Evolutionary conservation across 352 stramenopile species (phyloP).

Genomic region (Globisporangium emineosum): DNA sequence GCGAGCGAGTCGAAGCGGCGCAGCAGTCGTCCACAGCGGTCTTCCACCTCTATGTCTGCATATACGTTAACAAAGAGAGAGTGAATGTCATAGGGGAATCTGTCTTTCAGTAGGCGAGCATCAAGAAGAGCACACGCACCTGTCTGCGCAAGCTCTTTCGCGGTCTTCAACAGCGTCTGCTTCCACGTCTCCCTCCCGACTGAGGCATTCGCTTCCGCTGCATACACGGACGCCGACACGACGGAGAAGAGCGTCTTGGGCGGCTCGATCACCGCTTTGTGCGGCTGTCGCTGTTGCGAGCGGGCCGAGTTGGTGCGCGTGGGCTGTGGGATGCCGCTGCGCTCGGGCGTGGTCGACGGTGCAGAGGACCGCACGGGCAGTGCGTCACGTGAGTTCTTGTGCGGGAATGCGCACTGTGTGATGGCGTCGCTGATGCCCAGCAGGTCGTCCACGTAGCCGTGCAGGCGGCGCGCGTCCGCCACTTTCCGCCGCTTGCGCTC

Average conservation of each 20-base stretch:
- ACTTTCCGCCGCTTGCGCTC: slow-evolving; percentile 27
- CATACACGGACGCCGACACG: slow-evolving; percentile 27
- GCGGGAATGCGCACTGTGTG: slow-evolving; percentile 22
- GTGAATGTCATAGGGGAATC: background rate
- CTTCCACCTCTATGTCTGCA: slow-evolving; percentile 18
- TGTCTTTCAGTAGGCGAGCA: background rate
- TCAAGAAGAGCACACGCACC: background rate
- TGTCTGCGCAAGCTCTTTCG: slow-evolving; percentile 19
- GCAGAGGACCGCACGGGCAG: slow-evolving; percentile 19
- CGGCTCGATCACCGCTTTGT: background rate
- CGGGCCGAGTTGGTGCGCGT: background rate
- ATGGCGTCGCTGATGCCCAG: slow-evolving; percentile 24
- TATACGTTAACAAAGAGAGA: background rate
- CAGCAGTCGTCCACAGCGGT: slow-evolving; percentile 29
- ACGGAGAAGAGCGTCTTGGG: slow-evolving; percentile 38
- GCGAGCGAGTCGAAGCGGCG: slow-evolving; percentile 39
- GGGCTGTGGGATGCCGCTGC: slow-evolving; percentile 13
- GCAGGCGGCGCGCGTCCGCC: slow-evolving; percentile 24
- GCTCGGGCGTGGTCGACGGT: slow-evolving; percentile 2
- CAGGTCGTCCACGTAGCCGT: slow-evolving; percentile 33
- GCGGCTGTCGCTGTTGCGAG: background rate
- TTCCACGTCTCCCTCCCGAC: slow-evolving; percentile 26
- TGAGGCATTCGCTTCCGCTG: slow-evolving; percentile 19
- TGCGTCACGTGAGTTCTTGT: slow-evolving; percentile 8
- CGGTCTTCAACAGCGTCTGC: slow-evolving; percentile 25